Base-by-base conservation (phyloP, 495 filamentous ascomycete species). In the Bathelium albidoporum region DNA sequence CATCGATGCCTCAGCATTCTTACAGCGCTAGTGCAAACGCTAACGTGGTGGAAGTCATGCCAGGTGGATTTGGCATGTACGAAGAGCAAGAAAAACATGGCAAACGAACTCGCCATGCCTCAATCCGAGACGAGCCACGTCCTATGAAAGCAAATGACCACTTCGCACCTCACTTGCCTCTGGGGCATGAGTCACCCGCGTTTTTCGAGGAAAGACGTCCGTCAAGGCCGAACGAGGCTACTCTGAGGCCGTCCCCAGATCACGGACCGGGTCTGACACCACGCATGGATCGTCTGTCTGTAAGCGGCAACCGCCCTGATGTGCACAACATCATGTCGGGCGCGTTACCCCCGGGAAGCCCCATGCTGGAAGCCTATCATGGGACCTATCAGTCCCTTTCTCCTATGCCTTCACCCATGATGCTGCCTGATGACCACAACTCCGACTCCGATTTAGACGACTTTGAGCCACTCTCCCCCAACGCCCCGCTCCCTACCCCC, bases 321-420 rank as follows among this genome's bases (percentile, higher is more conserved):
- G 64, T 73, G 4, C 52, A 71, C 14, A 62, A 59, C 20, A 65
- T 73, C 22, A 61, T 69, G 49, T 60, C 64, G 1, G 72, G 71
- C 26, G 68, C 62, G 1, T 59, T 74, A 58, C 69, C 70, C 9
- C 70, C 71, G 0, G 63, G 69, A 36, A 94, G 89, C 63, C 94
- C 94, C 0, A 79, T 97, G 20, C 81, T 96, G 14, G 94, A 97
- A 74, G 87, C 94, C 1, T 98, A 98, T 75, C 86, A 86, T 63
- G 94, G 94, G 7, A 96, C 91, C 1, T 98, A 95, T 71, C 94
- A 98, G 74, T 89, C 88, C 59, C 90, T 97, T 68, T 95, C 92
- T 1, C 93, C 94, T 1, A 94, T 96, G 90, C 92, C 92, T 0
- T 91, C 89, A 0, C 89, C 93, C 0, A 77, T 87, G 45, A 72